These are phyloP conservation scores for Puccinia novopanici DNA, from an alignment of 1,284 basidiomycete genomes.

Conservation along the genomic window DNA sequence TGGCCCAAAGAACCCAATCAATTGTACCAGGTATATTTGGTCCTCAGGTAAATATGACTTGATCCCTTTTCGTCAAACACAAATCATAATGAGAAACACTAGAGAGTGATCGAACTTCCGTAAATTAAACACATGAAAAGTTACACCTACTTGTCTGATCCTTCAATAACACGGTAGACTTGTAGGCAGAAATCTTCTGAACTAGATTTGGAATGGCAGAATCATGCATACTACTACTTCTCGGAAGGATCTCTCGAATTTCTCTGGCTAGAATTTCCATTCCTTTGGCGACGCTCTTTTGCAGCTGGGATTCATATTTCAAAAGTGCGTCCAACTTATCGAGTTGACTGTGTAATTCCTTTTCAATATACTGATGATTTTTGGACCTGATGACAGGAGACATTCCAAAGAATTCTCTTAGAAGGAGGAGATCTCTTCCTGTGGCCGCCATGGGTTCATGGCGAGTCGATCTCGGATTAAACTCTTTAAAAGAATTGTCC, in stretches of 20 bases:
- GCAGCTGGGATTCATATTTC: no score
- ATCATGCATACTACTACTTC: neutral
- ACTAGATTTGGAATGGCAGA: no score
- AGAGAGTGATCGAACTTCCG: neutral
- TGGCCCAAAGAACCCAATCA: slow-evolving; percentile 1
- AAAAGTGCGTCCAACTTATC: no score
- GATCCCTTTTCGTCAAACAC: neutral
- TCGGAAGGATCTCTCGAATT: neutral
- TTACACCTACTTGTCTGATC: neutral
- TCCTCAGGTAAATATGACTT: neutral
- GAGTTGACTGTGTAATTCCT: no score
- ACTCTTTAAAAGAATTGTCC: neutral
- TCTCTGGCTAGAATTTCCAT: neutral
- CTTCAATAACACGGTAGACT: neutral
- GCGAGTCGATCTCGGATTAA: neutral
- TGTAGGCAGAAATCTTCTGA: neutral
- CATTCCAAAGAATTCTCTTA: no score
- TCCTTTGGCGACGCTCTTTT: neutral
- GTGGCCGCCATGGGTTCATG: neutral
- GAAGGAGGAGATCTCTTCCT: neutral
- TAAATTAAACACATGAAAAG: neutral
- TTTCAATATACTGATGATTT: no score
- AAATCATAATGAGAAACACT: neutral
- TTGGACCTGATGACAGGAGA: no score
- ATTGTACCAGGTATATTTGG: neutral